phyloP scores from a whole-genome alignment of 495 filamentous ascomycete species.

The Trichoderma orchidacearum region DNA sequence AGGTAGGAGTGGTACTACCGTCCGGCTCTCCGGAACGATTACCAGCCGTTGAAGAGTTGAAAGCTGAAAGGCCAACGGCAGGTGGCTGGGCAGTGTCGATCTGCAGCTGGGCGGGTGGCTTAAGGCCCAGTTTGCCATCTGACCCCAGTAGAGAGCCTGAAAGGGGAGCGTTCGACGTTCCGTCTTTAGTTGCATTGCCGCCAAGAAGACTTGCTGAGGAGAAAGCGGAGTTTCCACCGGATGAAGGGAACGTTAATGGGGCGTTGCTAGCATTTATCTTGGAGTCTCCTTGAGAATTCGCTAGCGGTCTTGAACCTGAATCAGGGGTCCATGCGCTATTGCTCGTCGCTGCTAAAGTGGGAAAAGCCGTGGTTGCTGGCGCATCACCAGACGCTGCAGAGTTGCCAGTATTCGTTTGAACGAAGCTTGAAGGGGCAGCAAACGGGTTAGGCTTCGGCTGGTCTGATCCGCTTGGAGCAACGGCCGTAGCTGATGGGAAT shows the following conservation, averaged over 20 bases:
- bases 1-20: not conserved
- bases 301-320: not conserved
- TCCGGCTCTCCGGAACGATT: not conserved
- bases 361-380: not conserved
- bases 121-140: not conserved
- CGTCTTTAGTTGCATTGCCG: not conserved
- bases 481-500: not conserved
- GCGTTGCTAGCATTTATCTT: not conserved
- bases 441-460: not conserved
- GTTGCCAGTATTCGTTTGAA: constrained; percentile 9
- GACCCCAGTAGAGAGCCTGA: not conserved
- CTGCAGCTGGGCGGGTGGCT: not conserved
- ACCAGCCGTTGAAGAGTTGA: not conserved
- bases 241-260: not conserved
- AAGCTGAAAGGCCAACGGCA: not conserved
- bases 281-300: not conserved
- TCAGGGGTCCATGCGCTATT: not conserved
- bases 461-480: not conserved
- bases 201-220: not conserved
- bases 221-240: not conserved
- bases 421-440: not conserved
- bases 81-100: not conserved
- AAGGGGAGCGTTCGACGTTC: not conserved
- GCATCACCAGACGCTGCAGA: not conserved
- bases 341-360: not conserved